Percentiles rank a stretch among this genome's conserved stretches.
Conservation (phyloP, 2,329 filamentous ascomycete genomes). For the Parasarocladium wereldwijsianum region DNA sequence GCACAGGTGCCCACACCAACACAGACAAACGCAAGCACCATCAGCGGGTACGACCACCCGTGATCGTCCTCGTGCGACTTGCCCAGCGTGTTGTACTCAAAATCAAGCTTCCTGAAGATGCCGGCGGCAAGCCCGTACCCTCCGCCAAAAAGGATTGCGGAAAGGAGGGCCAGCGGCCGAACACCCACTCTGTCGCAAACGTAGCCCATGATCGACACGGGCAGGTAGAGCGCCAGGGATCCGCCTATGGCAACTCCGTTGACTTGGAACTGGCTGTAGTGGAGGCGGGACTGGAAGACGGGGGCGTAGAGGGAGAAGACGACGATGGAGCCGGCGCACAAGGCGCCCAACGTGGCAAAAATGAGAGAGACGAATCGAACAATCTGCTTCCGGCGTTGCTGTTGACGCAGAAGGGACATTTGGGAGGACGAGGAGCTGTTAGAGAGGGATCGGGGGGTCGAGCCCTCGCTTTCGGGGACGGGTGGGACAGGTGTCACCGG, state of each 20-base stretch:
- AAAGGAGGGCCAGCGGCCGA: constrained; percentile 56
- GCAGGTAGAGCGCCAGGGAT: constrained; percentile 78
- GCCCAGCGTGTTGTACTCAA: constrained; percentile 25
- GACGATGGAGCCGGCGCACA: constrained; percentile 83
- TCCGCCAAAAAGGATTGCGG: constrained; percentile 58
- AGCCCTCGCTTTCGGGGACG: constrained; percentile 3
- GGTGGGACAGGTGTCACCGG: constrained; percentile 3
- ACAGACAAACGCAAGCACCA: constrained; percentile 72
- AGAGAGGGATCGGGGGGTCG: not conserved
- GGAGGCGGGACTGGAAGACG: constrained; percentile 71
- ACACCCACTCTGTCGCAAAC: constrained; percentile 82
- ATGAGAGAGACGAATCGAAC: constrained; percentile 34
- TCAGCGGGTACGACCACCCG: constrained; percentile 52
- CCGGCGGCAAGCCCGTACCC: constrained; percentile 77
- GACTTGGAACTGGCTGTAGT: constrained; percentile 83
- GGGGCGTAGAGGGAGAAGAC: constrained; percentile 91
- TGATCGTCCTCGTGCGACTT: constrained; percentile 25
- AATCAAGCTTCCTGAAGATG: constrained; percentile 45
- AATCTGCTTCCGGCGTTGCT: constrained; percentile 14
- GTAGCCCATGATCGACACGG: constrained; percentile 81
- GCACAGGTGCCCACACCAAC: constrained; percentile 73
- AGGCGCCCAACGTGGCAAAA: constrained; percentile 38
- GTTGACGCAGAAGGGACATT: not conserved
- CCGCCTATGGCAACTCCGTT: constrained; percentile 80
- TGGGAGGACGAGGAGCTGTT: constrained; percentile 2